Evolutionary conservation across 1,284 basidiomycete genomes (phyloP), one percentile per base, ranked within the genome.

Genomic region (Amylostereum areolatum): DNA sequence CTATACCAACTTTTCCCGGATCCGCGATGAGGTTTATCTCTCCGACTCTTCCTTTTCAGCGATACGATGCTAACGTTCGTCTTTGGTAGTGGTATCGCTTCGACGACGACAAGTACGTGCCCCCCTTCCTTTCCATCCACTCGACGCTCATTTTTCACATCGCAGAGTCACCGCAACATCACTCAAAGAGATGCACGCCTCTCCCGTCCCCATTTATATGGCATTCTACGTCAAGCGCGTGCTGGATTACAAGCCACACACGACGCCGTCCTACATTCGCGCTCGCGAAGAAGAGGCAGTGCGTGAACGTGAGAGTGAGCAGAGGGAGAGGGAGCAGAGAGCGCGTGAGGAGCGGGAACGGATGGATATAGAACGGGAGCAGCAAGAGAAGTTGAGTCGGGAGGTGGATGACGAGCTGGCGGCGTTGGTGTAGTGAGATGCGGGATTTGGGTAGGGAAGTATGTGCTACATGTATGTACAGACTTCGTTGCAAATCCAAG

Each of bases 161-260:
- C 40, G 31, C 55, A 89, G 87, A 66, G 89, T 93, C 11, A 83
- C 80, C 0, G 77, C 76, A 12, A 80, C 89, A 3, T 84, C 74
- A 28, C 72, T 93, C 8, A 73, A 77, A 5, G 74, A 75, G 2
- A 88, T 85, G 47, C 73, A 93, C 36, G 70, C 65, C 50, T 89
- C 90, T 31, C 73, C 78, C 49, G 87, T 87, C 8, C 74, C 79
- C 49, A 86, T 89, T 8, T 94, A 95, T 66, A 94, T 94, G 92
- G 89, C 90, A 55, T 93, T 94, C 71, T 95, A 94, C 62, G 88
- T 92, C 52, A 93, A 93, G 63, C 80, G 87, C 6, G 82, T 89
- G 52, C 72, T 94, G 43, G 88, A 92, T 54, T 94, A 93, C 66
- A 83, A 82, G 62, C 81, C 81, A 18, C 18, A 81, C 59, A 74